Percentiles rank a stretch among this genome's conserved stretches.
Conservation (phyloP, 306 rosid genomes). For the Cucurbita argyrosperma region DNA sequence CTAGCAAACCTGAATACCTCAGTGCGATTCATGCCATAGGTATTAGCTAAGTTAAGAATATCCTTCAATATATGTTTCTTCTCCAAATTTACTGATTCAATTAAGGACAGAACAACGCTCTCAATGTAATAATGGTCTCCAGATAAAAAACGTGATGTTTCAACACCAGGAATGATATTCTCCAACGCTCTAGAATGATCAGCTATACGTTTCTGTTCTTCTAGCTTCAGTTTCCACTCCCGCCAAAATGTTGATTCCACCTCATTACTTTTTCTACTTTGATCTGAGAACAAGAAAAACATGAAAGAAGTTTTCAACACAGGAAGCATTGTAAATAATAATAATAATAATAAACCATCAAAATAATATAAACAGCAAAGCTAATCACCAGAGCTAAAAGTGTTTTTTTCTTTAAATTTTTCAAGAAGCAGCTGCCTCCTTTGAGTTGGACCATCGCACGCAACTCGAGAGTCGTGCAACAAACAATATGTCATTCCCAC, state of each 20-base stretch:
- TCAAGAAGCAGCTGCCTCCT: slow-evolving; percentile 60
- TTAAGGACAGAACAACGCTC: slow-evolving; percentile 51
- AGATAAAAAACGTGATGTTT: slow-evolving; percentile 73
- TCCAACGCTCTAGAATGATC: slow-evolving; percentile 72
- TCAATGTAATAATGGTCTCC: slow-evolving; percentile 58
- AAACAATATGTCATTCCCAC: slow-evolving; percentile 87
- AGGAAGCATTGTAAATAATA: background rate
- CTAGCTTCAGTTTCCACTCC: slow-evolving; percentile 88
- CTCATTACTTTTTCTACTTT: slow-evolving; percentile 51
- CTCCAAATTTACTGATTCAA: slow-evolving; percentile 63
- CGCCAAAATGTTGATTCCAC: slow-evolving; percentile 92
- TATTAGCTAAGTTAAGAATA: slow-evolving; percentile 51
- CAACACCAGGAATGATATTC: slow-evolving; percentile 81
- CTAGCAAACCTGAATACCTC: slow-evolving; percentile 44
- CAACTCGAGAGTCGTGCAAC: slow-evolving; percentile 57
- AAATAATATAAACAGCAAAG: slow-evolving; percentile 4
- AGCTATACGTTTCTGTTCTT: slow-evolving; percentile 67
- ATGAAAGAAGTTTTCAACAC: background rate
- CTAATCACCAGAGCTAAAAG: slow-evolving; percentile 40
- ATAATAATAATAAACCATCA: background rate
- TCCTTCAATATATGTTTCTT: slow-evolving; percentile 73
- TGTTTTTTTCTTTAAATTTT: slow-evolving; percentile 69
- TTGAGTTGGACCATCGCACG: slow-evolving; percentile 40
- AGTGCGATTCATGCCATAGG: slow-evolving; percentile 49
- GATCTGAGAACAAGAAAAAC: slow-evolving; percentile 32